Evolutionary conservation across 2,329 filamentous ascomycete genomes (phyloP), one percentile per base, ranked within the genome.

Genomic region (Microdochium bolleyi): DNA sequence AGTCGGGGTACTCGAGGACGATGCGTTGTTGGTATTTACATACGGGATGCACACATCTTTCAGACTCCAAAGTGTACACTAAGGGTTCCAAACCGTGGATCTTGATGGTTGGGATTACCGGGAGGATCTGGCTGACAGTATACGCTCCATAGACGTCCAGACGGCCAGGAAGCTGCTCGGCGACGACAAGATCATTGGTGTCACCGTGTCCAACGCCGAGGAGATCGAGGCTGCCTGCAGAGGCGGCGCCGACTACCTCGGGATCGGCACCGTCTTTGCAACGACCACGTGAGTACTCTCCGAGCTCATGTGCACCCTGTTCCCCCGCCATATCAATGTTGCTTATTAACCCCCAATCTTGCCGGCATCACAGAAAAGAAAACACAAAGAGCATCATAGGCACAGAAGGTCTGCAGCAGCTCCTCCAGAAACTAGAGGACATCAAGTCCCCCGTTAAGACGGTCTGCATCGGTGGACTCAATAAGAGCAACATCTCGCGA

Each of bases 391-490:
- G 80, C 27, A 87, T 92, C 61, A 86, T 92, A 57, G 89, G 89
- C 16, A 81, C 88, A 2, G 76, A 82, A 2, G 89, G 89, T 2
- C 79, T 89, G 1, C 82, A 83, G 54, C 69, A 76, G 3, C 87
- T 92, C 52, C 75, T 95, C 3, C 64, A 71, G 8, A 74, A 77
- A 38, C 81, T 96, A 49, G 74, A 72, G 24, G 66, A 72, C 1
- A 73, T 54, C 63, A 70, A 61, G 61, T 67, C 53, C 54, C 69
- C 58, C 14, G 70, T 84, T 2, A 80, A 78, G 37, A 81, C 88
- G 5, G 92, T 96, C 49, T 89, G 88, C 64, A 97, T 97, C 61
- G 92, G 92, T 54, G 92, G 92, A 53, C 83, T 97, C 70, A 92
- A 94, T 67, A 76, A 80, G 19, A 75, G 77, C 54, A 97, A 95